Evolutionary conservation across 148 eudicot genomes (phyloP).

Genomic region (Amaranthus palmeri): DNA sequence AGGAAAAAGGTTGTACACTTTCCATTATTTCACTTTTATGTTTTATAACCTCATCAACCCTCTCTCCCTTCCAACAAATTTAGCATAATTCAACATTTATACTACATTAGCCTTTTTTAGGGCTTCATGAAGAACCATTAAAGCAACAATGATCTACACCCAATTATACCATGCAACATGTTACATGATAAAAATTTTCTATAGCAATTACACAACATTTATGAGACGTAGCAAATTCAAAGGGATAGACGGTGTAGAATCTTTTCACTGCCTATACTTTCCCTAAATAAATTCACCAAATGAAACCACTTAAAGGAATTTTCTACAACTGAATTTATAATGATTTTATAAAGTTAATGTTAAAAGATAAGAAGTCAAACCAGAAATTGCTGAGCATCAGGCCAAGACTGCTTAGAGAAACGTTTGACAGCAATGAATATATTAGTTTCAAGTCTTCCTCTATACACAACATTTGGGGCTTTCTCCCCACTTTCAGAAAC

Average conservation of each 20-base stretch:
- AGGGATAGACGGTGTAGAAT: too few relatives aligned
- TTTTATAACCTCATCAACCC: neutral
- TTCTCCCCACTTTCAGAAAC: conserved; percentile 58
- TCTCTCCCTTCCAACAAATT: neutral
- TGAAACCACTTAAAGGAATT: neutral
- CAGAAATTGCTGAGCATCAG: conserved; percentile 55
- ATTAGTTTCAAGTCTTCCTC: conserved; percentile 40
- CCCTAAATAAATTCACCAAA: neutral
- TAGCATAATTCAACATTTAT: conserved; percentile 1
- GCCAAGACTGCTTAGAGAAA: conserved; percentile 57
- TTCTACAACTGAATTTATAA: too few relatives aligned
- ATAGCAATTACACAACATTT: neutral
- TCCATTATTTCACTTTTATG: neutral
- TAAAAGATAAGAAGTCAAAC: conserved; percentile 23
- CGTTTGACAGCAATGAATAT: conserved; percentile 51
- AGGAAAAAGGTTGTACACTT: conserved; percentile 6
- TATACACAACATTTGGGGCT: conserved; percentile 58
- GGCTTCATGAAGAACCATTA: neutral
- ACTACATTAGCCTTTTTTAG: conserved; percentile 2
- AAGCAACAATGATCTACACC: neutral
- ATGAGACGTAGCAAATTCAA: too few relatives aligned
- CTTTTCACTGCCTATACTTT: neutral
- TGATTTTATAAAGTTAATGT: neutral
- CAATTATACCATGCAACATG: neutral
- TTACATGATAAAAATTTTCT: neutral